Conservation (phyloP, 2,329 filamentous ascomycete species). For the Colletotrichum viniferum region DNA sequence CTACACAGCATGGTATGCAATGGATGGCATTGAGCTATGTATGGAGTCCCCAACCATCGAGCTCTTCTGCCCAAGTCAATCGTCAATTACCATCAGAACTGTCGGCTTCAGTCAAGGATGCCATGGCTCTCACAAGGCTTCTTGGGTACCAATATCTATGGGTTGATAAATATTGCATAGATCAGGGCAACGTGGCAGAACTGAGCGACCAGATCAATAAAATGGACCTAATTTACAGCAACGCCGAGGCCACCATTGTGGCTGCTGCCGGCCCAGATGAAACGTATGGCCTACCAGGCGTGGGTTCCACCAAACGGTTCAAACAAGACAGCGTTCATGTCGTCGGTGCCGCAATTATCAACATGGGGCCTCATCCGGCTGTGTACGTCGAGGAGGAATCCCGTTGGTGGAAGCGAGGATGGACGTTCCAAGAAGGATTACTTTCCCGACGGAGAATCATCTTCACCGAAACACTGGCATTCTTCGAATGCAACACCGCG, state of each 20-base stretch:
- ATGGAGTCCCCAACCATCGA: not conserved
- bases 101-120: not conserved
- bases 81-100: not conserved
- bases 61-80: not conserved
- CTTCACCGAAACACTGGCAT: not conserved
- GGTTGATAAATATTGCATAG: not conserved
- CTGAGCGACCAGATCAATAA: not conserved
- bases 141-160: not conserved
- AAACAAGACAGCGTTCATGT: not conserved
- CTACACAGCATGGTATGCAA: not conserved
- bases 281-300: not conserved
- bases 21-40: not conserved
- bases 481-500: not conserved
- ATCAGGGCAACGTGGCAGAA: not conserved
- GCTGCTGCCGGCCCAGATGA: not conserved
- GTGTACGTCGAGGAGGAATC: not conserved
- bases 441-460: not conserved
- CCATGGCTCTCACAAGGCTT: not conserved
- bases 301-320: not conserved
- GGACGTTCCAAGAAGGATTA: not conserved
- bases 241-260: not conserved
- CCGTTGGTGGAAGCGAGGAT: not conserved
- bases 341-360: not conserved
- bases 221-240: not conserved
- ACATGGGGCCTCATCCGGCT: not conserved